Conservation (phyloP, 164 flowering plant genomes). For the Paratinospora sagittata region DNA sequence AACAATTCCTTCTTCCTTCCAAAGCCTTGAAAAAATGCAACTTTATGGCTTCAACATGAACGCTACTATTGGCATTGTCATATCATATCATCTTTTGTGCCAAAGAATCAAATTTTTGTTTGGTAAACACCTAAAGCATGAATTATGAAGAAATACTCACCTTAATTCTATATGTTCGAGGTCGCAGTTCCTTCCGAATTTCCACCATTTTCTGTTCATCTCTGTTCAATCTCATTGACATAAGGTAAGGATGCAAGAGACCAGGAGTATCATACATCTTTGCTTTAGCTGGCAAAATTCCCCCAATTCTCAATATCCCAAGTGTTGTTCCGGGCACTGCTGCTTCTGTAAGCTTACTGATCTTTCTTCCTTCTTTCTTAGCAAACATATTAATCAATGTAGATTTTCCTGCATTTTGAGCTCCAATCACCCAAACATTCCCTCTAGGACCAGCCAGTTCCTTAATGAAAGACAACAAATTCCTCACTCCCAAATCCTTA, state of each 20-base stretch:
- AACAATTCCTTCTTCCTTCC: neutral
- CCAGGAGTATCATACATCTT: constrained; percentile 98
- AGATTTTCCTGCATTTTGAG: constrained; percentile 96
- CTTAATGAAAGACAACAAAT: constrained; percentile 66
- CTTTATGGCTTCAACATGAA: neutral
- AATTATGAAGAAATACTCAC: constrained; percentile 30
- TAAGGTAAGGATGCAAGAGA: constrained; percentile 76
- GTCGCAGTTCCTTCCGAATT: constrained; percentile 80
- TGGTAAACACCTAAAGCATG: neutral
- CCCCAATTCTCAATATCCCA: constrained; percentile 84
- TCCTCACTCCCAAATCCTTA: constrained; percentile 85
- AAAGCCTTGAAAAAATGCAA: neutral
- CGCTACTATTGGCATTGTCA: neutral
- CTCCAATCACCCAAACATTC: constrained; percentile 95
- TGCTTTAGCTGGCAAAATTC: constrained; percentile 84
- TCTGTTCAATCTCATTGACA: constrained; percentile 77
- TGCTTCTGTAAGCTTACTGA: constrained; percentile 87
- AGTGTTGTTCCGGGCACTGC: constrained; percentile 95
- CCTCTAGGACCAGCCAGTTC: constrained; percentile 93
- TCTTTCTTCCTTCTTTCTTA: constrained; percentile 64
- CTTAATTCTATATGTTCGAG: constrained; percentile 83
- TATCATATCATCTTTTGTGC: neutral
- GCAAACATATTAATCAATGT: constrained; percentile 82
- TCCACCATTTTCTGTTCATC: constrained; percentile 95
- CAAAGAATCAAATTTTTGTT: neutral